A percentile compares a stretch with the other conserved stretches of the same genome.
These are phyloP conservation scores for Backusella australiensis DNA, from an alignment of 192 early-diverging fungal genomes.

Conservation along the genomic window DNA sequence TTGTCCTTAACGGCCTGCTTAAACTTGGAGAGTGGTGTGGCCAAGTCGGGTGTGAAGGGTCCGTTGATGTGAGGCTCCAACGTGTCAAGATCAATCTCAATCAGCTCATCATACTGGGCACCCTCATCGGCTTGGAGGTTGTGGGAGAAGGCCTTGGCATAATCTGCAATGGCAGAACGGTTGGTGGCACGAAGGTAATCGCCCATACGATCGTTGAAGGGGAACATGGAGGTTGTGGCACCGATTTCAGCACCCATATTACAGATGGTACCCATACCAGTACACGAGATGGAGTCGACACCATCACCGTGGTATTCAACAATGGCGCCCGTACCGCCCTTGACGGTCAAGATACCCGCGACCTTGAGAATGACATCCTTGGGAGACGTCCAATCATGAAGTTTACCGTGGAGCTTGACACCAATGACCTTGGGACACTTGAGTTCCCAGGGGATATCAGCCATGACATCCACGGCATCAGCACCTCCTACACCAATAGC, in stretches of 20 bases:
- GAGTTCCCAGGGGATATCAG: constrained; percentile 97
- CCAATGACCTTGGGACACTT: constrained; percentile 98
- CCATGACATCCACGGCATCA: constrained; percentile 98
- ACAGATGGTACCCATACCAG: constrained; percentile 98
- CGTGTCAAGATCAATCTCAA: constrained; percentile 91
- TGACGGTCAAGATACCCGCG: constrained; percentile 93
- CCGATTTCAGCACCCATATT: constrained; percentile 99
- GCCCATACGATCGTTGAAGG: constrained; percentile 89
- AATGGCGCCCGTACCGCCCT: constrained; percentile 95
- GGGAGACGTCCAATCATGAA: constrained; percentile 90
- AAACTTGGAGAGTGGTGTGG: constrained; percentile 94
- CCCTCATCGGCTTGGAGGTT: constrained; percentile 87
- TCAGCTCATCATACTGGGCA: constrained; percentile 88
- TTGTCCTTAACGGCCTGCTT: constrained; percentile 82
- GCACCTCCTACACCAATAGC: constrained; percentile 99
- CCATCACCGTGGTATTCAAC: constrained; percentile 98
- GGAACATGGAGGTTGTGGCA: constrained; percentile 96
- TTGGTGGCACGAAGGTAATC: constrained; percentile 88
- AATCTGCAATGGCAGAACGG: constrained; percentile 75
- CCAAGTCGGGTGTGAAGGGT: constrained; percentile 91
- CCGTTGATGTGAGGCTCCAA: constrained; percentile 98
- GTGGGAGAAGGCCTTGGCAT: constrained; percentile 78
- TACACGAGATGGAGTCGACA: constrained; percentile 91
- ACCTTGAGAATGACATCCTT: constrained; percentile 97
- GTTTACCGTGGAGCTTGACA: constrained; percentile 83